A percentile compares a stretch with the other conserved stretches of the same genome.
These are phyloP conservation scores for Teratosphaeriaceae sp. DNA, from an alignment of 2,329 filamentous ascomycete species.

Conservation along the genomic window DNA sequence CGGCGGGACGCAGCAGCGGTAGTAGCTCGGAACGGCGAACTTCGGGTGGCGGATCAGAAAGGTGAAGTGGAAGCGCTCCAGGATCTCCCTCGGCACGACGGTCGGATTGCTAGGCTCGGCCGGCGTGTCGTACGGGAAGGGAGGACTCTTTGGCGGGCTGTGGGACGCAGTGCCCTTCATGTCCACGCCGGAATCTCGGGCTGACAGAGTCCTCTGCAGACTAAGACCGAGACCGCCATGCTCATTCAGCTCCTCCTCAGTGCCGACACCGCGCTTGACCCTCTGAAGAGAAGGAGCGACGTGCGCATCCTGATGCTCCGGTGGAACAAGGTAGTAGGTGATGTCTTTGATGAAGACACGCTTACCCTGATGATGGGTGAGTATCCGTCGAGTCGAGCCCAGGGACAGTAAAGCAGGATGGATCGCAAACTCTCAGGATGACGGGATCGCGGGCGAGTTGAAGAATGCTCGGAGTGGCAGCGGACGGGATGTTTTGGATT, in stretches of 20 bases:
- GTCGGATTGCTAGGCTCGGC: slow-evolving; percentile 72
- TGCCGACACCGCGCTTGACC: slow-evolving; percentile 54
- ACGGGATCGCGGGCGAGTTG: neutral
- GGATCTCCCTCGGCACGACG: slow-evolving; percentile 65
- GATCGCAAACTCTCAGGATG: neutral
- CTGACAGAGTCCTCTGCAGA: slow-evolving; percentile 8
- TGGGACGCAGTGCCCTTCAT: slow-evolving; percentile 22
- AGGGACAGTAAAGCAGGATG: neutral
- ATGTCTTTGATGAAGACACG: slow-evolving; percentile 98
- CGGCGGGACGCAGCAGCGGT: slow-evolving; percentile 86
- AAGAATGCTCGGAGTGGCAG: neutral
- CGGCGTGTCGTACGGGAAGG: slow-evolving; percentile 53
- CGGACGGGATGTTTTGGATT: neutral
- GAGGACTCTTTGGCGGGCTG: slow-evolving; percentile 27
- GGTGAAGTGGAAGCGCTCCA: slow-evolving; percentile 83
- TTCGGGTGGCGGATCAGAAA: slow-evolving; percentile 97
- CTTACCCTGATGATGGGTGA: slow-evolving; percentile 58
- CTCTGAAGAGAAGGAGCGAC: slow-evolving; percentile 70
- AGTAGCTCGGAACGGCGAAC: slow-evolving; percentile 86
- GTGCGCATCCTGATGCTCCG: slow-evolving; percentile 57
- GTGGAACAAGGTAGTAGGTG: slow-evolving; percentile 81
- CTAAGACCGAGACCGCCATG: slow-evolving; percentile 10
- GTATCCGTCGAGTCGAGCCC: slow-evolving; percentile 3
- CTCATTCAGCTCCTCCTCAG: slow-evolving; percentile 28
- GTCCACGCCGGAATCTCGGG: slow-evolving; percentile 24